Conservation (phyloP, 305 asterid species). For the Fraxinus baroniana region DNA sequence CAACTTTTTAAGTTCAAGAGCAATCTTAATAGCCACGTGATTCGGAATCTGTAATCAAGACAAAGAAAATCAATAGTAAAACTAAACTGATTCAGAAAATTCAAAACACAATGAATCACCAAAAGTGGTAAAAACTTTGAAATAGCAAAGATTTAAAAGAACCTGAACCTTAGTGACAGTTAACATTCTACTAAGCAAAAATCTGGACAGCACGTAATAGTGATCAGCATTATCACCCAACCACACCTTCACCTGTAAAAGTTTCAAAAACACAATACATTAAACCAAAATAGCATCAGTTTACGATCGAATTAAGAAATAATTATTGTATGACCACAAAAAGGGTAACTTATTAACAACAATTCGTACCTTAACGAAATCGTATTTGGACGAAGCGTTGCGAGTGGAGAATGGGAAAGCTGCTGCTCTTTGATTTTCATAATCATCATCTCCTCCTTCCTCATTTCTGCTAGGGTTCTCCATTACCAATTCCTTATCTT, state of each 20-base stretch:
- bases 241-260: constrained; percentile 89
- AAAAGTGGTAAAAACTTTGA: neutral
- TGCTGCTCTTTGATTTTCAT: constrained; percentile 30
- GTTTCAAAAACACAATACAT: neutral
- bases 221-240: constrained; percentile 97
- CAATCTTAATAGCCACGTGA: constrained; percentile 94
- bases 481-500: constrained; percentile 41
- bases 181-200: constrained; percentile 93
- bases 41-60: constrained; percentile 73
- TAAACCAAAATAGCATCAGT: neutral
- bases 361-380: constrained; percentile 77
- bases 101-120: neutral
- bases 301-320: constrained; percentile 1
- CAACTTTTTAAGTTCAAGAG: constrained; percentile 91
- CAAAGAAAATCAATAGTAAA: constrained; percentile 14
- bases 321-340: neutral
- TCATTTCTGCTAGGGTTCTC: constrained; percentile 33
- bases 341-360: constrained; percentile 1
- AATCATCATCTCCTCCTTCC: constrained; percentile 32
- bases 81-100: neutral
- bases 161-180: constrained; percentile 81
- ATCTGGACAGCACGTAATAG: constrained; percentile 90
- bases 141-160: neutral
- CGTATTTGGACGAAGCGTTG: constrained; percentile 90
- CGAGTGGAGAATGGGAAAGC: constrained; percentile 70